These are phyloP conservation scores for Solanum hybrid DNA, from an alignment of 305 asterid genomes.

Conservation along the genomic window DNA sequence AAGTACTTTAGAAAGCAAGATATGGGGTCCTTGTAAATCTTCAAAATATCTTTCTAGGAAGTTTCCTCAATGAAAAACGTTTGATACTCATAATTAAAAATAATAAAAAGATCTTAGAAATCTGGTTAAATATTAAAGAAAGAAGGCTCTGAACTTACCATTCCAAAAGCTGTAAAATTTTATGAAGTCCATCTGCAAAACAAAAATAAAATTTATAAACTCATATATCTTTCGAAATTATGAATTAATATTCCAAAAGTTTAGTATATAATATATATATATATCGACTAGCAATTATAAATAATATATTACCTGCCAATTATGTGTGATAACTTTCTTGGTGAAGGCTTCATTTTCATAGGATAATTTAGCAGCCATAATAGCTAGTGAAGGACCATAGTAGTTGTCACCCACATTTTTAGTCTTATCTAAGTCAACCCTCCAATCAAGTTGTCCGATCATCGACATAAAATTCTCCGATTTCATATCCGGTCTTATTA, in stretches of 20 bases:
- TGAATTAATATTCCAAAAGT: background rate
- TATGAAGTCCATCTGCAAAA: conserved; percentile 52
- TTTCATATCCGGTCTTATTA: conserved; percentile 37
- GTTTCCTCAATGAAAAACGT: background rate
- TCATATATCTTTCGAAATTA: background rate
- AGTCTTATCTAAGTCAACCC: conserved; percentile 30
- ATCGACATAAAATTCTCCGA: conserved; percentile 36
- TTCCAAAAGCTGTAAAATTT: conserved; percentile 51
- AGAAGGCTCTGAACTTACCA: conserved; percentile 19
- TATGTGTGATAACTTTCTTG: conserved; percentile 22
- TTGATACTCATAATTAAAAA: background rate
- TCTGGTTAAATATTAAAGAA: background rate
- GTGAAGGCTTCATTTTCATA: conserved; percentile 50
- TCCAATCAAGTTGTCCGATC: conserved; percentile 35
- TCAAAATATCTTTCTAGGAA: background rate
- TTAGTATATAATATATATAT: background rate
- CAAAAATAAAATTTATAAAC: background rate
- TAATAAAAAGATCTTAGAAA: background rate
- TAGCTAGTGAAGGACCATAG: conserved; percentile 27
- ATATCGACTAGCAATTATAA: background rate
- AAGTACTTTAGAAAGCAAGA: background rate
- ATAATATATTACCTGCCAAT: conserved; percentile 42
- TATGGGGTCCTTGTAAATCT: background rate
- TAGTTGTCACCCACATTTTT: conserved; percentile 8
- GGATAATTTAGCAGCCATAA: conserved; percentile 62